Conservation (phyloP, 192 early-diverging fungal genomes). For the Radiomyces spectabilis region DNA sequence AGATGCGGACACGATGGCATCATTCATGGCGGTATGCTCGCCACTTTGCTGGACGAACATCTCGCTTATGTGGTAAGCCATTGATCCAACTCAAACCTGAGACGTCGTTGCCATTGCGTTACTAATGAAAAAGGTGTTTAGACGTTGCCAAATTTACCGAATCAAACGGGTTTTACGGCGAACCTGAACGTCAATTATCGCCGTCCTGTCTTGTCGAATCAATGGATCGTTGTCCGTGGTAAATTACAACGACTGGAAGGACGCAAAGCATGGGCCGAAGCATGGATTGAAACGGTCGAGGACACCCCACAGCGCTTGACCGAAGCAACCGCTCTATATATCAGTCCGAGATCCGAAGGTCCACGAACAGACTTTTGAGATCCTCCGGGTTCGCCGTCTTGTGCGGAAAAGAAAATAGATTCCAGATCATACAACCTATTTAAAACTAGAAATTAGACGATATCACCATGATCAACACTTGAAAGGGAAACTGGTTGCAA, state of each 20-base stretch:
- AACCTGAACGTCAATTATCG: constrained; percentile 22
- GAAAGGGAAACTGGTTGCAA: too few relatives aligned
- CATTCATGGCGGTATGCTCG: constrained; percentile 62
- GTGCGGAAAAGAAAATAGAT: background rate
- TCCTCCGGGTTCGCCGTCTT: background rate
- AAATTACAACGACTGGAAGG: constrained; percentile 12
- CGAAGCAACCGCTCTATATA: constrained; percentile 16
- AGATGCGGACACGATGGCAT: constrained; percentile 65
- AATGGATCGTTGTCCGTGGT: constrained; percentile 18
- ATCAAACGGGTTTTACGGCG: constrained; percentile 20
- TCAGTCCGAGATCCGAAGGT: constrained; percentile 9
- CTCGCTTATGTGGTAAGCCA: constrained; percentile 19
- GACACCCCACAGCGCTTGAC: background rate
- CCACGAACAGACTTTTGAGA: background rate
- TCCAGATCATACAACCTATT: background rate
- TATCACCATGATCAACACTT: too few relatives aligned
- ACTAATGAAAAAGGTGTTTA: background rate
- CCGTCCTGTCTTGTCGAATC: constrained; percentile 8
- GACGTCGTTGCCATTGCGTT: background rate
- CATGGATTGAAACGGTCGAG: constrained; percentile 15
- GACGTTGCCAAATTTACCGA: constrained; percentile 15
- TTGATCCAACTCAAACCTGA: background rate
- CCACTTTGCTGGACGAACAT: constrained; percentile 17
- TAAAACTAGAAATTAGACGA: too few relatives aligned
- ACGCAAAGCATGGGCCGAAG: constrained; percentile 19